Conservation (phyloP, 768 basidiomycete genomes). For the Boletus bicolor region DNA sequence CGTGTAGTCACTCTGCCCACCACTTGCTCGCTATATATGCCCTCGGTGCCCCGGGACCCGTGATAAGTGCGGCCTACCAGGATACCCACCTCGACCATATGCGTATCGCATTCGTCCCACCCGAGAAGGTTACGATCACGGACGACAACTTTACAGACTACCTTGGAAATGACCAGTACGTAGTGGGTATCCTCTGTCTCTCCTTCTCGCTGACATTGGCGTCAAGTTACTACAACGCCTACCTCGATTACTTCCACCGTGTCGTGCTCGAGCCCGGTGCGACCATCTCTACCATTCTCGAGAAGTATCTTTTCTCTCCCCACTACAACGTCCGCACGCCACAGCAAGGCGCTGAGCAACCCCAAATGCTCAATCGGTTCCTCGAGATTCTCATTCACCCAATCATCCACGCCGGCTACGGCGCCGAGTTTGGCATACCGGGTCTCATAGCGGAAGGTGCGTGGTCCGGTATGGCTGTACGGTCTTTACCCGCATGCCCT, state of each 20-base stretch:
- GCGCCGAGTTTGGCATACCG: constrained; percentile 59
- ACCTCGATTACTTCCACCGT: constrained; percentile 31
- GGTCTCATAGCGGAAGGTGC: constrained; percentile 65
- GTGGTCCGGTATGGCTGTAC: not conserved
- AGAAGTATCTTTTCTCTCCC: constrained; percentile 58
- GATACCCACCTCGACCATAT: constrained; percentile 38
- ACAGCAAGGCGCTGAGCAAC: constrained; percentile 34
- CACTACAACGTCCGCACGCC: constrained; percentile 43
- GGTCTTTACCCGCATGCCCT: not conserved
- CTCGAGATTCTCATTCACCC: constrained; percentile 62
- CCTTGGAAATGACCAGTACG: constrained; percentile 32
- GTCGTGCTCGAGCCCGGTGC: constrained; percentile 29
- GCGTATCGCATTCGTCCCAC: constrained; percentile 32
- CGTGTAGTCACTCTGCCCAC: constrained; percentile 53
- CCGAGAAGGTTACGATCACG: constrained; percentile 24
- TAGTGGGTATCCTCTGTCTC: not conserved
- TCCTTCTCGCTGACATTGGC: not conserved
- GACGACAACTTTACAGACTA: constrained; percentile 24
- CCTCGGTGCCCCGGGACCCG: constrained; percentile 47
- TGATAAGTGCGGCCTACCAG: constrained; percentile 43
- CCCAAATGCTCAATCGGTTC: constrained; percentile 58
- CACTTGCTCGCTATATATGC: constrained; percentile 57
- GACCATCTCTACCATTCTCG: constrained; percentile 41
- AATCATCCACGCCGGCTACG: constrained; percentile 61
- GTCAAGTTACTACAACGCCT: constrained; percentile 33